phyloP scores from a whole-genome alignment of 106 monocot genomes.

The Allium fistulosum region DNA sequence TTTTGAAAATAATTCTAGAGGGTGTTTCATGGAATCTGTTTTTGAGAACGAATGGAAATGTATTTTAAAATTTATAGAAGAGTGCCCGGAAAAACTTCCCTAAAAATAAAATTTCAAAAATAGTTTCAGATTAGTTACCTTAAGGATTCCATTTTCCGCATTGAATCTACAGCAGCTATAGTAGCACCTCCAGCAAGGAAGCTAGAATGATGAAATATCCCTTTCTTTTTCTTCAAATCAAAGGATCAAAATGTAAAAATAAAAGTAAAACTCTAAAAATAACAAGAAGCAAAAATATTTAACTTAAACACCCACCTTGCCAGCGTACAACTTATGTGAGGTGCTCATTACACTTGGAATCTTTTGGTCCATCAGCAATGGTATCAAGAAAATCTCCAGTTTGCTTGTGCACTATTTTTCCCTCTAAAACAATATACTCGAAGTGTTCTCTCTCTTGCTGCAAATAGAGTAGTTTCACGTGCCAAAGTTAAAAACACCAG shows the following conservation, averaged over 20 bases:
- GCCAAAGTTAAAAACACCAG: not conserved
- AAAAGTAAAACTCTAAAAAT: not conserved
- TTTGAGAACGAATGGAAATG: too few relatives aligned
- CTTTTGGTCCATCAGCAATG: conserved; percentile 15
- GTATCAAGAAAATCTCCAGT: conserved; percentile 66
- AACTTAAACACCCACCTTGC: conserved; percentile 34
- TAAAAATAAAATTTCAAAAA: not conserved
- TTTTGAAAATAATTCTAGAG: too few relatives aligned
- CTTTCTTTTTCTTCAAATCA: conserved; percentile 78
- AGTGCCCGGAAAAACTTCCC: not conserved
- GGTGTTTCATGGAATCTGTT: too few relatives aligned
- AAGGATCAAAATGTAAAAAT: not conserved
- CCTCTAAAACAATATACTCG: conserved; percentile 50
- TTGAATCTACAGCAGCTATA: conserved; percentile 75
- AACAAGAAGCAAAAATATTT: not conserved
- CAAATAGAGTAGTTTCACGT: not conserved
- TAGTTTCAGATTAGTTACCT: conserved; percentile 31
- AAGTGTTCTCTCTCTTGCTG: conserved; percentile 54
- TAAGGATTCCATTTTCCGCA: conserved; percentile 60
- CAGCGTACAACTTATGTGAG: conserved; percentile 71
- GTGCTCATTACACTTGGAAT: conserved; percentile 84
- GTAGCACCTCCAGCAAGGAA: conserved; percentile 91
- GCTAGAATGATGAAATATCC: conserved; percentile 91
- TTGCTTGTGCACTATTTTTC: conserved; percentile 58
- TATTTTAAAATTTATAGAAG: too few relatives aligned